These are phyloP conservation scores for Bacterosira constricta DNA, from an alignment of 108 stramenopile species.

Conservation along the genomic window DNA sequence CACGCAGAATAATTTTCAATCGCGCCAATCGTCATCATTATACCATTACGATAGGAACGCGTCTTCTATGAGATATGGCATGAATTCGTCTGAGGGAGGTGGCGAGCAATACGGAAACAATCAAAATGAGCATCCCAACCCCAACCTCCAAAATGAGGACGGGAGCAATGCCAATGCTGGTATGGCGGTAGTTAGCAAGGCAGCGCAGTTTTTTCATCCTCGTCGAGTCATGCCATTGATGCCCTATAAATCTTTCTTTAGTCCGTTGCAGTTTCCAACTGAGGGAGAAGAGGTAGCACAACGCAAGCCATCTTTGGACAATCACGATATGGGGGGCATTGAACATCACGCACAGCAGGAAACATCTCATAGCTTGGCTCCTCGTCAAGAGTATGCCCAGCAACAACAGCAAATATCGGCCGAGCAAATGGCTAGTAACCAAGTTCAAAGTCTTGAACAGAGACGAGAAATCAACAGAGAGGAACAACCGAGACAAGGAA, in stretches of 20 bases:
- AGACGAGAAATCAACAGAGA: too few species aligned
- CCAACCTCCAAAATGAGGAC: not conserved
- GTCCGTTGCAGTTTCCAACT: slow-evolving; percentile 12
- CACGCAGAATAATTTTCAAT: not conserved
- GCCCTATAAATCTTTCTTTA: slow-evolving; percentile 24
- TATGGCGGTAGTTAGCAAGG: slow-evolving; percentile 18
- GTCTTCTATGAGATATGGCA: not conserved
- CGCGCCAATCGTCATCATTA: not conserved
- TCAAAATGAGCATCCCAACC: not conserved
- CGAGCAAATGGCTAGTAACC: too few species aligned
- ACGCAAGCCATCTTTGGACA: not conserved
- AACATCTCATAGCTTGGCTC: not conserved
- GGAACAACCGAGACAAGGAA: not conserved
- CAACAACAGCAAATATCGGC: slow-evolving; percentile 7
- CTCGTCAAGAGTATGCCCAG: not conserved
- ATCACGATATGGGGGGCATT: not conserved
- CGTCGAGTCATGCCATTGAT: slow-evolving; percentile 24
- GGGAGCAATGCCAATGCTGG: too few species aligned
- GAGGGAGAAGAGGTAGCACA: not conserved
- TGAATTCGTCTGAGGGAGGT: not conserved
- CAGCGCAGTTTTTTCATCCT: slow-evolving; percentile 45
- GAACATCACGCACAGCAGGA: not conserved
- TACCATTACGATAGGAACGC: not conserved
- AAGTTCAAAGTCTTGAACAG: too few species aligned
- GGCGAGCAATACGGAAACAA: not conserved